These are phyloP conservation scores for Solanum hybrid DNA, from an alignment of 305 asterid species.

Conservation along the genomic window DNA sequence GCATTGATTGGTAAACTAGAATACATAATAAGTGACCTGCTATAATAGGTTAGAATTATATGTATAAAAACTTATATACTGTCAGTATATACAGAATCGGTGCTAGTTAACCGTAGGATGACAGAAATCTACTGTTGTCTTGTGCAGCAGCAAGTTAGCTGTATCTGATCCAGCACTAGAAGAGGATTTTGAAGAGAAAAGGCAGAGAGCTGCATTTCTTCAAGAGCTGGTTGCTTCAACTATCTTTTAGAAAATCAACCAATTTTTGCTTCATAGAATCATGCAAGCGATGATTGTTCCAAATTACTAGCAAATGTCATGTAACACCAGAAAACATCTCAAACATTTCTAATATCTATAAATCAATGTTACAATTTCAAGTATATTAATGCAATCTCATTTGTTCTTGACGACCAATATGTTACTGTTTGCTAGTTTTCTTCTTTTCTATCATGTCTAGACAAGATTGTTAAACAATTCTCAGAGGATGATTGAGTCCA, in stretches of 20 bases:
- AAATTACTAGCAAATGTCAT: neutral
- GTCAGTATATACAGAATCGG: neutral
- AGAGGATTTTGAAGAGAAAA: conserved; percentile 35
- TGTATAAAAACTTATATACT: neutral
- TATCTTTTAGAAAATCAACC: conserved; percentile 24
- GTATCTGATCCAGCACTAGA: conserved; percentile 22
- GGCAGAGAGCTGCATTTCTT: conserved; percentile 39
- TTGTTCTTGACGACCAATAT: neutral
- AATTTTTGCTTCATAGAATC: neutral
- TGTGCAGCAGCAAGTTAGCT: conserved; percentile 25
- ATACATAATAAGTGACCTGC: neutral
- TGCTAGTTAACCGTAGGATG: neutral
- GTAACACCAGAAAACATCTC: neutral
- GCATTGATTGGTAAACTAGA: neutral
- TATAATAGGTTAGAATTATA: neutral
- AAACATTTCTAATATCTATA: neutral
- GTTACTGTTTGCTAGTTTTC: neutral
- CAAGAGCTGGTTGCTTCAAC: conserved; percentile 56
- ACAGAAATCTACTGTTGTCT: neutral
- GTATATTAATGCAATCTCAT: neutral
- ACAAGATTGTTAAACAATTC: neutral
- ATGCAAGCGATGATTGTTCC: neutral
- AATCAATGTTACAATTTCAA: neutral
- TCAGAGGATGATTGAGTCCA: neutral
- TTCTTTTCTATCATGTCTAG: neutral